Evolutionary conservation across 306 rosid genomes (phyloP).

Genomic region (Pueraria montana): DNA sequence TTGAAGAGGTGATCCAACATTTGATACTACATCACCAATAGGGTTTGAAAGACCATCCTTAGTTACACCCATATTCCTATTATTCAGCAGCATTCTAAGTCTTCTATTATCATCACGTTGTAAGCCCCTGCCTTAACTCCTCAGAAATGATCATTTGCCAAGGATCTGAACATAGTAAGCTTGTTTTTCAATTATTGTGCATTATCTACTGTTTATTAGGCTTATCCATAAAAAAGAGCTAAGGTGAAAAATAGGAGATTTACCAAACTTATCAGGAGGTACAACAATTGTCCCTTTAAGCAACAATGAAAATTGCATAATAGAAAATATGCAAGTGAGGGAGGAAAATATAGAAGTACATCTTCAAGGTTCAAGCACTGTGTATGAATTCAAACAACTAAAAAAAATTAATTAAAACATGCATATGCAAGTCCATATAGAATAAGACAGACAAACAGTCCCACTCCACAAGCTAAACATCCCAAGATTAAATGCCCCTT

Average conservation of each 20-base stretch:
- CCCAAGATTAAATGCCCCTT: conserved; percentile 19
- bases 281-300: conserved; percentile 97
- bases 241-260: conserved; percentile 43
- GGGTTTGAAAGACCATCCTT: conserved; percentile 90
- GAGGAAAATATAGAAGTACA: conserved; percentile 25
- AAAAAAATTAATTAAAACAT: conserved; percentile 15
- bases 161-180: conserved; percentile 35
- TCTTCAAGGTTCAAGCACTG: conserved; percentile 35
- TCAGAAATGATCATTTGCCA: conserved; percentile 28
- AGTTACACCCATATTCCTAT: conserved; percentile 62
- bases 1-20: conserved; percentile 91
- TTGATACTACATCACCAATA: conserved; percentile 80
- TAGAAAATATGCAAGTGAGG: conserved; percentile 46
- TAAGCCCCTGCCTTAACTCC: no score
- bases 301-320: conserved; percentile 86
- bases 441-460: conserved; percentile 40
- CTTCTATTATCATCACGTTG: conserved; percentile 84
- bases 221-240: conserved; percentile 38
- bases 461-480: conserved; percentile 31
- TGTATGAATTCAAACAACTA: conserved; percentile 23
- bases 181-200: conserved; percentile 32
- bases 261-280: conserved; percentile 98
- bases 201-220: conserved; percentile 30
- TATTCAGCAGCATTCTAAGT: conserved; percentile 82
- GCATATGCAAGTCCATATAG: conserved; percentile 33